Percentiles rank a stretch among this genome's conserved stretches.
phyloP scores from a whole-genome alignment of 1,284 basidiomycete genomes.

The Cystobasidium sp. region DNA sequence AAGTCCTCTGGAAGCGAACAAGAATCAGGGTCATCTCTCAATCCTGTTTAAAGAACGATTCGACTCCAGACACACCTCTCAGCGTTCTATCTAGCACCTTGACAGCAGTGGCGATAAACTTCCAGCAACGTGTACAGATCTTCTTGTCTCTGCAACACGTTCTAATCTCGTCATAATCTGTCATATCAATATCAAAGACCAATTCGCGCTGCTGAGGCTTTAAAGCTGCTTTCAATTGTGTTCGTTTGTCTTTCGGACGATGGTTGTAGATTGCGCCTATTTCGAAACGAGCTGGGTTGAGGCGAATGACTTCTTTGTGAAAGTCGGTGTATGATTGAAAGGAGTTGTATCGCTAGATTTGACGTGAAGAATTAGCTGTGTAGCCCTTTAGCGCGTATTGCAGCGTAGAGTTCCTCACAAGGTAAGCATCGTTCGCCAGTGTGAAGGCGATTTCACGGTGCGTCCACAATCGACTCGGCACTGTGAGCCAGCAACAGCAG shows the following conservation, averaged over 20 bases:
- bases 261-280: conserved; percentile 93
- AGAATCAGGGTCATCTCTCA: not conserved
- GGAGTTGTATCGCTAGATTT: conserved; percentile 76
- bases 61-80: conserved; percentile 61
- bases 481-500: conserved; percentile 50
- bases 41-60: not conserved
- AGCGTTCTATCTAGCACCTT: conserved; percentile 80
- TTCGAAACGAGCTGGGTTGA: conserved; percentile 91
- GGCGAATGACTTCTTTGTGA: conserved; percentile 81
- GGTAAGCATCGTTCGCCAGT: conserved; percentile 84
- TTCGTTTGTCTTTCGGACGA: conserved; percentile 78
- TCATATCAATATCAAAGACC: conserved; percentile 99
- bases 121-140: conserved; percentile 94
- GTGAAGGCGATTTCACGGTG: conserved; percentile 98
- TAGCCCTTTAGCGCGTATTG: not conserved
- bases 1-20: conserved; percentile 53
- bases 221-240: conserved; percentile 74
- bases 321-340: conserved; percentile 84
- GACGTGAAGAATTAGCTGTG: not conserved
- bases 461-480: conserved; percentile 71
- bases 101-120: conserved; percentile 90
- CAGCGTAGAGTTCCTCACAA: conserved; percentile 55
- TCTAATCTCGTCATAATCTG: conserved; percentile 94
- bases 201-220: conserved; percentile 84
- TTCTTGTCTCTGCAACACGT: conserved; percentile 91